phyloP scores from a whole-genome alignment of 768 basidiomycete genomes.

The Scleroderma bovista region DNA sequence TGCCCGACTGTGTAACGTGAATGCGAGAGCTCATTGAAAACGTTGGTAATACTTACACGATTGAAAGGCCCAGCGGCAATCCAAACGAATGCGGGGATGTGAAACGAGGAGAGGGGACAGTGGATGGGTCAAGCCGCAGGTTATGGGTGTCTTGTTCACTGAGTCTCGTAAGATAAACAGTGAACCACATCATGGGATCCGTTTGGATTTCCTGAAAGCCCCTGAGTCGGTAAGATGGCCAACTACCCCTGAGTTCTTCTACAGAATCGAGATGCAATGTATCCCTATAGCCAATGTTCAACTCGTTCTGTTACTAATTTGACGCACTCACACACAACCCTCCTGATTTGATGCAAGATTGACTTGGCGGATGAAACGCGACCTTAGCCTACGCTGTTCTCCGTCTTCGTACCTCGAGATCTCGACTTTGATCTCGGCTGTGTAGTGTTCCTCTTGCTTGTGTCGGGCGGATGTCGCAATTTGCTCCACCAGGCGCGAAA shows the following conservation, averaged over 20 bases:
- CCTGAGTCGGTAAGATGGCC: not conserved
- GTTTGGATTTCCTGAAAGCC: constrained; percentile 1
- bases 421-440: too few relatives aligned
- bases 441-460: too few relatives aligned
- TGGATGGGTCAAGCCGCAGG: constrained; percentile 3
- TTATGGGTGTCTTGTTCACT: constrained; percentile 5
- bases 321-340: not conserved
- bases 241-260: not conserved
- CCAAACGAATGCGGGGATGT: not conserved
- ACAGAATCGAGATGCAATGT: constrained; percentile 1
- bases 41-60: not conserved
- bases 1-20: constrained; percentile 14
- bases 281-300: not conserved
- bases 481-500: too few relatives aligned
- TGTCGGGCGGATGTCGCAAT: too few relatives aligned
- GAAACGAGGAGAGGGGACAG: constrained; percentile 4
- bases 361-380: not conserved
- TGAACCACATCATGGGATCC: constrained; percentile 1
- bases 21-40: not conserved
- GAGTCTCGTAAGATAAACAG: constrained; percentile 4
- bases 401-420: too few relatives aligned
- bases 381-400: too few relatives aligned
- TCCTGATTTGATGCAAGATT: not conserved
- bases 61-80: not conserved
- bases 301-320: not conserved